Base-by-base conservation (phyloP, 768 basidiomycete genomes). In the Tylopilus sp. region DNA sequence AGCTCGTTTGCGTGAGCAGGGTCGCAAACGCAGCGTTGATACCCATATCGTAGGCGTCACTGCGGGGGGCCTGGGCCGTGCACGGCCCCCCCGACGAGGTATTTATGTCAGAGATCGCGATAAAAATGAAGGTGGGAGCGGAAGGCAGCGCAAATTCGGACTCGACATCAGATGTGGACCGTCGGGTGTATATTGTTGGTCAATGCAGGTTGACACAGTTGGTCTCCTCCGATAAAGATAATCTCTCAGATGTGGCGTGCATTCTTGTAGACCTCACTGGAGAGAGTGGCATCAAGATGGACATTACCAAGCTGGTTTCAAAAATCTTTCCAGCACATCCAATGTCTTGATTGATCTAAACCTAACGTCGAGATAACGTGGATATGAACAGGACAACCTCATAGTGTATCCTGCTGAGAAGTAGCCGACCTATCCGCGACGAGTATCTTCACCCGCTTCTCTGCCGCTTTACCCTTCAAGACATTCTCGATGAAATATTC, bases 401-500 rank as follows among this genome's bases (percentile, higher is more conserved):
- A 64, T 40, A 56, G 28, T 25, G 41, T 20, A 39, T 33, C 40
- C 40, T 40, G 58, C 26, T 22, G 57, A 30, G 47, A 31, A 18
- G 47, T 40, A 5, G 21, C 40, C n/a, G 21, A 35, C 25, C 61
- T 59, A 44, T 67, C 57, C 4, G 64, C 56, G 20, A 72, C 47
- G 13, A 76, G 58, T 8, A 59, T 66, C 53, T 67, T 63, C 4
- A 73, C 54, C 55, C 69, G 71, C 53, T 72, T 78, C 59, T 78
- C 73, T 10, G 57, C 62, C 5, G 69, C 76, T 63, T 83, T 87
- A 11, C 80, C 81, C 55, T 79, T 80, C 52, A 93, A 71, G 4
- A 95, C 87, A 61, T 95, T 95, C 70, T 94, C 91, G 35, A 98
- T 91, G 72, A 87, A 98, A 67, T 82, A 95, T 66, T 98, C 94